A percentile compares a stretch with the other conserved stretches of the same genome.
Evolutionary conservation across 2,329 filamentous ascomycete genomes (phyloP).

Genomic region (Domatiomyces catenatus): DNA sequence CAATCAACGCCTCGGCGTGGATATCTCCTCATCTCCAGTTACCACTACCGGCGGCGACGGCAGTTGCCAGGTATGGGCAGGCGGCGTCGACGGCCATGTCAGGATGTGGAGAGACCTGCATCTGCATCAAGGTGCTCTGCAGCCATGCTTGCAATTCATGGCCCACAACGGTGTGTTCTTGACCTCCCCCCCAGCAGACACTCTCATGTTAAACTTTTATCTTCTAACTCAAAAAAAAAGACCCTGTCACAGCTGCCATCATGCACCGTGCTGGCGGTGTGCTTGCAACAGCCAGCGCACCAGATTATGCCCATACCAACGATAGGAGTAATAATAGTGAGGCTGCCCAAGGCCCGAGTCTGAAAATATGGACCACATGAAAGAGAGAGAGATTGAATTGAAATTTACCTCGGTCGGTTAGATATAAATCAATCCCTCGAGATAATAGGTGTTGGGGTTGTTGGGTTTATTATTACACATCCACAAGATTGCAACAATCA

Average conservation of each 20-base stretch:
- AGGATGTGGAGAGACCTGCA: conserved; percentile 36
- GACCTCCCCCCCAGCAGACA: no score
- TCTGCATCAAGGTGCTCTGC: conserved; percentile 25
- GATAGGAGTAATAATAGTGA: background rate
- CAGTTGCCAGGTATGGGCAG: conserved; percentile 41
- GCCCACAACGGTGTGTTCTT: conserved; percentile 28
- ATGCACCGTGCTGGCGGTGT: background rate
- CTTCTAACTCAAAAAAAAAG: no score
- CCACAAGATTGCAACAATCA: no score
- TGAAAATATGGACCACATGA: background rate
- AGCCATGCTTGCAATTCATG: conserved; percentile 29
- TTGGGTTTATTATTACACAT: no score
- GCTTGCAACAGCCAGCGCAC: background rate
- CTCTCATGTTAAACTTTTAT: no score
- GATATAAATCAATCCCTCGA: background rate
- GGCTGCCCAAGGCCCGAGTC: background rate
- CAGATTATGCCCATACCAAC: background rate
- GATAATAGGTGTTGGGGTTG: no score
- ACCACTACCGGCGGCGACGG: conserved; percentile 22
- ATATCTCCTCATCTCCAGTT: conserved; percentile 24
- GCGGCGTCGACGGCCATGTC: conserved; percentile 41
- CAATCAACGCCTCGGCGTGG: conserved; percentile 42
- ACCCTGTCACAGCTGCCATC: background rate
- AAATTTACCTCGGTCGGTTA: background rate
- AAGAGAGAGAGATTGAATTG: background rate